These are phyloP conservation scores for Volvox africanus DNA, from an alignment of 139 green algal genomes.

Conservation along the genomic window DNA sequence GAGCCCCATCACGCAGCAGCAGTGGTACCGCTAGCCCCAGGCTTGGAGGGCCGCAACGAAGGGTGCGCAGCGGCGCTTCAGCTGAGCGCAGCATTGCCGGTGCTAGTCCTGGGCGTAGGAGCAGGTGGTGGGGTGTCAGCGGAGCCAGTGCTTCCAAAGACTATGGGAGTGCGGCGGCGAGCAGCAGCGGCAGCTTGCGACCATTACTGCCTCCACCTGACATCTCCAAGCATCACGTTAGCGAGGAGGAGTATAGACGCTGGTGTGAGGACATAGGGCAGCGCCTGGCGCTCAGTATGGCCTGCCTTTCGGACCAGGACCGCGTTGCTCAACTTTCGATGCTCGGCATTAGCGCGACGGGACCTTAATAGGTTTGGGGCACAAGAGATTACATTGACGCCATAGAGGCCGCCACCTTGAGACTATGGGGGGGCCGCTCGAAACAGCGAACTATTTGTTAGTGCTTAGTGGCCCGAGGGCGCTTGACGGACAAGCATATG, in stretches of 20 bases:
- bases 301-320: neutral
- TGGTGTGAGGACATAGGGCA: conserved; percentile 36
- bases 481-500: no score
- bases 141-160: neutral
- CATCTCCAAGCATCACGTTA: conserved; percentile 4
- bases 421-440: no score
- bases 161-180: neutral
- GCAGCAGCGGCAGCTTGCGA: neutral
- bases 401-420: no score
- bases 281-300: conserved; percentile 18
- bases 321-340: neutral
- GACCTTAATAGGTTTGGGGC: neutral
- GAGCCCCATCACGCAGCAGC: no score
- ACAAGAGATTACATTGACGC: neutral
- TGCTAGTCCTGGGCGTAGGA: neutral
- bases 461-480: no score
- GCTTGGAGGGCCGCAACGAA: neutral
- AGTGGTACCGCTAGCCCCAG: no score
- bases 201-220: conserved; percentile 24
- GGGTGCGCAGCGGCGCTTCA: neutral
- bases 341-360: neutral
- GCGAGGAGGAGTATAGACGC: conserved; percentile 3
- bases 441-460: no score
- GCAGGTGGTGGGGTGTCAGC: neutral
- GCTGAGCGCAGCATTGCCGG: no score